Evolutionary conservation across 148 eudicot species (phyloP), one percentile per base, ranked within the genome.

Genomic region (Persicaria tinctoria): DNA sequence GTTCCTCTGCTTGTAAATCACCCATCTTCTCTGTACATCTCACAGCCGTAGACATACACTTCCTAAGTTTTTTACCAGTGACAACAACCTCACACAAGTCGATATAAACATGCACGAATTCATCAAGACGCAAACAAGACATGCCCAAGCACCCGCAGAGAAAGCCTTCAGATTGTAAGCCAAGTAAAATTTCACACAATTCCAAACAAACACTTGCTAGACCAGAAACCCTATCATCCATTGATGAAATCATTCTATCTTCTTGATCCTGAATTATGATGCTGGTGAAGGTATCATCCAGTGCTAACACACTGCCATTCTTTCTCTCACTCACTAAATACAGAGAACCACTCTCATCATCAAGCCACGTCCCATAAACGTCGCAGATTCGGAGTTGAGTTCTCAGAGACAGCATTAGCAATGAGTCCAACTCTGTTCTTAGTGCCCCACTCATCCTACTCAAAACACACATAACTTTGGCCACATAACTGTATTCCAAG

Each of bases 351-450:
- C 79, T 86, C n/a, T 74, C 83, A 32, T 70, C 75, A 79, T 87
- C 81, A 70, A 76, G 86, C 98, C 98, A 93, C 76, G 91, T 11
- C 68, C 98, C 98, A 74, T 82, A 86, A 47, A 84, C 77, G 68
- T 71, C 80, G 62, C 90, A 87, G 51, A 88, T 76, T 55, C 81
- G 72, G n/a, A 78, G 56, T 38, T 75, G 54, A 48, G 32, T 62
- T 60, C 76, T 83, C 72, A 74, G 76, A 72, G 78, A 70, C 0
- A 80, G 18, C 44, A 78, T 74, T 64, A 91, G 75, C 54, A 89
- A 41, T 60, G 74, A 59, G 2, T 57, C 80, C 72, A 93, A 55
- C 38, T 86, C 93, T 78, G 51, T 69, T 76, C 90, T 86, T 41
- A 76, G 78, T n/a, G 7, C 70, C 64, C 86, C 90, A 70, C 70